Conservation (phyloP, 306 rosid genomes). For the Lithocarpus polystachyus region DNA sequence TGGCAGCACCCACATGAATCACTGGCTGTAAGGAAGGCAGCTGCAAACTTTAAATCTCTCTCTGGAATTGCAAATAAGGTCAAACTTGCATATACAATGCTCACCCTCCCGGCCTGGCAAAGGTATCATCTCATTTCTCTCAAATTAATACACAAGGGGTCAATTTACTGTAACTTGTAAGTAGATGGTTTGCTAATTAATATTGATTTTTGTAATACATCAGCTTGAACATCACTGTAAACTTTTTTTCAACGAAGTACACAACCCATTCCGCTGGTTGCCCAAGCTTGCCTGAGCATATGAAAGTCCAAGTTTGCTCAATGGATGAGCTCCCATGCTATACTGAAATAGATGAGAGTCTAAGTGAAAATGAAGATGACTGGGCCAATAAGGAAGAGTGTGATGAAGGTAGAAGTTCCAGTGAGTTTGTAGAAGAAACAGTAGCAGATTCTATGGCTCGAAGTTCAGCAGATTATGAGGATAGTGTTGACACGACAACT, state of each 20-base stretch:
- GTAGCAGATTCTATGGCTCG: constrained; percentile 20
- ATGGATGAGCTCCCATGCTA: constrained; percentile 89
- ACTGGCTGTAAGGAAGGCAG: constrained; percentile 85
- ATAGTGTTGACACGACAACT: not conserved
- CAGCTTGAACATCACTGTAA: constrained; percentile 79
- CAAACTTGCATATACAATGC: constrained; percentile 96
- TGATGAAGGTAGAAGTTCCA: constrained; percentile 19
- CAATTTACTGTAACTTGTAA: not conserved
- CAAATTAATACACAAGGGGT: not conserved
- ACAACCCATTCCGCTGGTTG: constrained; percentile 71
- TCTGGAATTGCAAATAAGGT: constrained; percentile 82
- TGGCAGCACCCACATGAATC: constrained; percentile 97
- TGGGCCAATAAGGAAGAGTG: constrained; percentile 35
- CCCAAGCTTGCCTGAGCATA: constrained; percentile 66
- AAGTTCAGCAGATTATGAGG: constrained; percentile 13
- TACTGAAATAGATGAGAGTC: constrained; percentile 33
- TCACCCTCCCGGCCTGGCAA: constrained; percentile 82
- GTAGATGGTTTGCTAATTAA: not conserved
- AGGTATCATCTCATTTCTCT: constrained; percentile 38
- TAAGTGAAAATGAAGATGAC: constrained; percentile 49
- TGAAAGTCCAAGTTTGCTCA: constrained; percentile 58
- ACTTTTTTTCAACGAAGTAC: constrained; percentile 82
- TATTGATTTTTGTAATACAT: constrained; percentile 25
- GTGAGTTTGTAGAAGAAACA: constrained; percentile 22
- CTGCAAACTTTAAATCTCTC: constrained; percentile 74